phyloP scores from a whole-genome alignment of 257 asterid genomes.

The Jacaranda copaia region DNA sequence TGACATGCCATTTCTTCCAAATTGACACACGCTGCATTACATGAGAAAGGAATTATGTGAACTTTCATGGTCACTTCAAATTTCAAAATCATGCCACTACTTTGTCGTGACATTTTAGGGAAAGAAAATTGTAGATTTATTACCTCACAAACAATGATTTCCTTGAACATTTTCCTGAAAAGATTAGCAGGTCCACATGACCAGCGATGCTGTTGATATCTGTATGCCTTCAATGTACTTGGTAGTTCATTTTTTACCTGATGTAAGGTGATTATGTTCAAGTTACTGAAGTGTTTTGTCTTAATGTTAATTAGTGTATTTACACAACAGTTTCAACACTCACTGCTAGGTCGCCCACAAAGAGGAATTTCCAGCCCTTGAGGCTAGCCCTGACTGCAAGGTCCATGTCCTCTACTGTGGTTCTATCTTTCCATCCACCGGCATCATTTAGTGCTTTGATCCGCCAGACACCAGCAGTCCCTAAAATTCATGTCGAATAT shows the following conservation, averaged over 20 bases:
- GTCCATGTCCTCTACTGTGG: conserved; percentile 92
- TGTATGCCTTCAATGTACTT: conserved; percentile 57
- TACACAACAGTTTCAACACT: conserved; percentile 36
- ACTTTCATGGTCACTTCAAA: background rate
- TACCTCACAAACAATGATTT: conserved; percentile 51
- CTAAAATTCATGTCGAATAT: conserved; percentile 43
- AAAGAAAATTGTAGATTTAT: conserved; percentile 1
- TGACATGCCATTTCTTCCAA: conserved; percentile 70
- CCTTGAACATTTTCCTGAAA: conserved; percentile 55
- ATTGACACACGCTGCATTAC: conserved; percentile 70
- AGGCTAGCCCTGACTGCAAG: conserved; percentile 85
- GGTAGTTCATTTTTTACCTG: conserved; percentile 63
- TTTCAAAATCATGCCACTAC: background rate
- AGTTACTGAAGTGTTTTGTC: conserved; percentile 19
- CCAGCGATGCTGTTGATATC: conserved; percentile 62
- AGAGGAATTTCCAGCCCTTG: conserved; percentile 78
- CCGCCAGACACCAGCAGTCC: conserved; percentile 84
- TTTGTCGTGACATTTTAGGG: background rate
- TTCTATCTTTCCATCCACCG: conserved; percentile 85
- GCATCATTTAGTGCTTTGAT: conserved; percentile 71
- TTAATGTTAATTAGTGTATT: conserved; percentile 28
- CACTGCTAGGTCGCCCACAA: conserved; percentile 68
- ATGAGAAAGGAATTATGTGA: conserved; percentile 29
- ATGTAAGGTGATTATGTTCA: conserved; percentile 33
- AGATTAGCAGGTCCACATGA: conserved; percentile 66